Conservation (phyloP, 441 rosid species). For the Macaranga tanarius region DNA sequence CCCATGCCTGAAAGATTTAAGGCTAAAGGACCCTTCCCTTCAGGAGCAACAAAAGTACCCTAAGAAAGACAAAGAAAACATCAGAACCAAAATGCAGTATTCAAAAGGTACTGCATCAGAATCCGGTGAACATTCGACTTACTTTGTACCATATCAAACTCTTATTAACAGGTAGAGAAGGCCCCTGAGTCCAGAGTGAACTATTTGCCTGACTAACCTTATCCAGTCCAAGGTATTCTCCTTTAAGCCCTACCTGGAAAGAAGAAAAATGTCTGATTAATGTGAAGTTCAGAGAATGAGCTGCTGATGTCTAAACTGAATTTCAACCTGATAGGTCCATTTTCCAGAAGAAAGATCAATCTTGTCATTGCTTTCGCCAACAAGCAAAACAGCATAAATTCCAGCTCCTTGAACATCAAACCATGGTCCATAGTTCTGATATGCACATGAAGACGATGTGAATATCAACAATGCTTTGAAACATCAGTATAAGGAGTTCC, state of each 20-base stretch:
- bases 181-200: conserved; percentile 48
- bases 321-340: conserved; percentile 66
- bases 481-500: not conserved
- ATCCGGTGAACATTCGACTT: no score
- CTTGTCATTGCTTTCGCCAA: conserved; percentile 28
- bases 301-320: not conserved
- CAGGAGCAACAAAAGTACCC: conserved; percentile 44
- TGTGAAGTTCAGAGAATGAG: not conserved
- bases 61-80: conserved; percentile 22
- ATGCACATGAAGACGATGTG: not conserved
- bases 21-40: conserved; percentile 55
- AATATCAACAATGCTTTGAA: not conserved
- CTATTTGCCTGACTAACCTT: conserved; percentile 44
- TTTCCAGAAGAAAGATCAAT: conserved; percentile 38
- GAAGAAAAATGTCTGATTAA: not conserved
- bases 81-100: not conserved
- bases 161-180: conserved; percentile 37
- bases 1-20: conserved; percentile 65
- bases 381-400: conserved; percentile 36
- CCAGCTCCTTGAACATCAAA: conserved; percentile 68
- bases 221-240: conserved; percentile 56
- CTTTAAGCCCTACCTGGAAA: conserved; percentile 61
- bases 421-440: conserved; percentile 67
- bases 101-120: no score
- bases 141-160: conserved; percentile 63